These are phyloP conservation scores for Sclerotinia nivalis DNA, from an alignment of 2,329 filamentous ascomycete species.

Conservation along the genomic window DNA sequence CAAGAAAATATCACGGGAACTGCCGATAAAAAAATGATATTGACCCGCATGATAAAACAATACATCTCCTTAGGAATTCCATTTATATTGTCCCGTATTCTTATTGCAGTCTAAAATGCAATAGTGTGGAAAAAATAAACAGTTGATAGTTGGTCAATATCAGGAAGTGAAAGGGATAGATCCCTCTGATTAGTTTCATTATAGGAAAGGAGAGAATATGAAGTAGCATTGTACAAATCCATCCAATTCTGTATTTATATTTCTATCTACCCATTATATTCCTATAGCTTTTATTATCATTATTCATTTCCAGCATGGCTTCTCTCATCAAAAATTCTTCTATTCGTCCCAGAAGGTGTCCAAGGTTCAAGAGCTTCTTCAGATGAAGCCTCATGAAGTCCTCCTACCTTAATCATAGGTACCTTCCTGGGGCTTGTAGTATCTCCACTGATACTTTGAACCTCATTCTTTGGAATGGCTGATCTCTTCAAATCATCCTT, in stretches of 20 bases:
- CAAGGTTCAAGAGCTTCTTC: background rate
- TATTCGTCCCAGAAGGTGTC: background rate
- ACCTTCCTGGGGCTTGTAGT: background rate
- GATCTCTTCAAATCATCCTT: background rate
- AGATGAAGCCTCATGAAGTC: background rate
- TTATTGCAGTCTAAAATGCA: background rate
- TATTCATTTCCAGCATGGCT: too few relatives aligned
- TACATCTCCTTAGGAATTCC: background rate
- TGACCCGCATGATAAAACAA: background rate
- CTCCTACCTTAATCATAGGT: background rate
- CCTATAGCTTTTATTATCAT: background rate
- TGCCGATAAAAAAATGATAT: background rate
- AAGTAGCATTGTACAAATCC: background rate
- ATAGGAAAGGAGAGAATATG: background rate
- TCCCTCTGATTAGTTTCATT: background rate
- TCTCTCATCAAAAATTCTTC: constrained; percentile 1
- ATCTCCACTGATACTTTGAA: background rate
- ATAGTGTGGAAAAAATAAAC: background rate
- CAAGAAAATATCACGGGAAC: background rate
- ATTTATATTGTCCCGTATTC: background rate
- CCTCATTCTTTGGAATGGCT: background rate
- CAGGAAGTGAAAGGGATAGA: background rate
- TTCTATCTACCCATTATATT: background rate
- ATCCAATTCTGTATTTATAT: background rate
- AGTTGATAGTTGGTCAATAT: background rate